Base-by-base conservation (phyloP, 345 rosid species). In the Murraya koenigii region DNA sequence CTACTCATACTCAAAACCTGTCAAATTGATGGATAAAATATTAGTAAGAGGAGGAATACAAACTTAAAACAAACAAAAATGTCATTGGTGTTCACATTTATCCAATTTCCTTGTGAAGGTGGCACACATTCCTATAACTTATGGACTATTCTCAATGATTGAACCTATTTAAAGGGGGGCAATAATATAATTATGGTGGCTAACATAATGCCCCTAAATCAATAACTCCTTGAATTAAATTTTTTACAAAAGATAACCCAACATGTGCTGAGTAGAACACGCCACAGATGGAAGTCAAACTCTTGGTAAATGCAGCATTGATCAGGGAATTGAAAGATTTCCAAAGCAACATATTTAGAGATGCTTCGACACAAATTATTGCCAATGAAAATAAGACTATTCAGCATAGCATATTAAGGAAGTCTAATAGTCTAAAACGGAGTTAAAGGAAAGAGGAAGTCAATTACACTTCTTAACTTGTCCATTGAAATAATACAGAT, bases 1-100 rank as follows among this genome's bases (percentile, higher is more conserved):
- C 98, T 89, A 83, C 99, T 97, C 98, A 97, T 97, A 90, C 98
- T 97, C 79, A 97, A 86, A 76, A 97, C 98, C 99, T 97, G 89
- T 79, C 82, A 65, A 83, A 79, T 85, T 78, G 82, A 82, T 82
- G 52, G 77, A 71, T 76, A 44, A 38, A 35, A 64, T 26, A 66
- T 76, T 61, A 54, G 3, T 72, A 81, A 75, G 83, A 72, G 26
- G 39, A 70, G 22, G 4, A 33, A 64, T 52, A 54, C 49, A 69
- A 75, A 62, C 7, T 47, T 38, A 44, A 47, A 74, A 74, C 71
- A 25, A 81, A 25, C 52, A 39, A 19, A 55, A 44, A 11, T 26
- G 39, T 59, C 9, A 62, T 69, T 49, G 36, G 62, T 54, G 35
- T 65, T 73, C 56, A 71, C 47, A 54, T 54, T 58, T 55, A 20